Conservation (phyloP, 768 basidiomycete species). For the Russula sp. region DNA sequence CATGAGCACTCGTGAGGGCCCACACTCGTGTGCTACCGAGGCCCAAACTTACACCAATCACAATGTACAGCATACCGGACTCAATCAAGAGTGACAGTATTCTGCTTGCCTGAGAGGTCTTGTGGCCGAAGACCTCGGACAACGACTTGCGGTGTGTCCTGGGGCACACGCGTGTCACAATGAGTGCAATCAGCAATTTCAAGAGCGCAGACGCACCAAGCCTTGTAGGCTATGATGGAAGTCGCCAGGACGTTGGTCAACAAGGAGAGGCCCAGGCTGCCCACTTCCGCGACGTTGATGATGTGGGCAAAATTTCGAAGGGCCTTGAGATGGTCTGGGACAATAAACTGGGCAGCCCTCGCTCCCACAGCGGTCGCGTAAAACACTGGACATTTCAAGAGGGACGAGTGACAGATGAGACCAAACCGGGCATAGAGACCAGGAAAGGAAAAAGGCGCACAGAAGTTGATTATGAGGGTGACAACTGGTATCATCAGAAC, state of each 20-base stretch:
- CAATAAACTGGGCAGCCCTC: background rate
- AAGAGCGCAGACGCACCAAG: constrained; percentile 1
- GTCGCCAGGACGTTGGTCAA: constrained; percentile 8
- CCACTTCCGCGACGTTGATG: background rate
- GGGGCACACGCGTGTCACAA: background rate
- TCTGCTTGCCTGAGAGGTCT: background rate
- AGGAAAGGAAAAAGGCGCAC: background rate
- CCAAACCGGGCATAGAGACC: background rate
- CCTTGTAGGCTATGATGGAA: background rate
- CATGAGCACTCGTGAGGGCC: no score
- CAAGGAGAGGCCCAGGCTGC: background rate
- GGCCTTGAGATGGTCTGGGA: background rate
- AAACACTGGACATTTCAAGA: background rate
- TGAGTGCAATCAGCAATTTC: background rate
- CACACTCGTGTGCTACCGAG: background rate
- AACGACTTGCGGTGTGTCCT: background rate
- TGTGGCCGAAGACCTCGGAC: background rate
- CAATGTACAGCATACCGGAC: constrained; percentile 8
- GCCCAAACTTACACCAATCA: constrained; percentile 1
- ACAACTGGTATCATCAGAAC: background rate
- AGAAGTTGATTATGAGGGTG: background rate
- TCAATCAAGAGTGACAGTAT: constrained; percentile 4
- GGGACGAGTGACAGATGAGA: background rate
- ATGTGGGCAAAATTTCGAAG: background rate
- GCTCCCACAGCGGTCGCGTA: background rate